Base-by-base conservation (phyloP, 108 stramenopile genomes). In the Nitzschia inconspicua region DNA sequence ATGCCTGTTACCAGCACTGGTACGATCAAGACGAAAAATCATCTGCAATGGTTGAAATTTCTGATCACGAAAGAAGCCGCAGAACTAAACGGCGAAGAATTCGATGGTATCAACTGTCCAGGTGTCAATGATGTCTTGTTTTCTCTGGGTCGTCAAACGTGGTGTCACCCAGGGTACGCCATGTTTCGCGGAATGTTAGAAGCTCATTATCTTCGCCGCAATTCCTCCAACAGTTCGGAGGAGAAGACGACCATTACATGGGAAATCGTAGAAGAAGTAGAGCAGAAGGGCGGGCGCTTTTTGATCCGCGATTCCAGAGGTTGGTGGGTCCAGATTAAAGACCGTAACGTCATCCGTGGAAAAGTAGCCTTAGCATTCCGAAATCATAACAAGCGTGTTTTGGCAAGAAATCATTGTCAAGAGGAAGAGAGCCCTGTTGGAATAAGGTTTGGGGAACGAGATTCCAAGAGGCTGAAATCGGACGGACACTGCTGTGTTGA, bases 1-100 rank as follows among this genome's bases (percentile, higher is more conserved):
- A 18, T 72, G 3, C 70, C 70, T 11, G 8, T 68, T 1, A 47
- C 36, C 9, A n/a, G 35, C 16, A 27, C 40, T 28, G 43, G 59
- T 1, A 31, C 20, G 14, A 31, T 68, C 5, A 52, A 53, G 19
- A 30, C 36, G 9, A 23, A 48, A 20, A 30, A 35, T 8, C 65
- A 66, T 19, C 13, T 48, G 26, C 54, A 55, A 36, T 57, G 55
- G 65, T 25, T 66, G 3, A n/a, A n/a, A n/a, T n/a, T n/a, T n/a
- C n/a, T n/a, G n/a, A n/a, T n/a, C n/a, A n/a, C n/a, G n/a, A n/a
- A n/a, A n/a, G n/a, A n/a, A n/a, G n/a, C n/a, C n/a, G n/a, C n/a
- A n/a, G n/a, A n/a, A n/a, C n/a, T n/a, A n/a, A n/a, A n/a, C n/a
- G n/a, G n/a, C n/a, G n/a, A n/a, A n/a, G n/a, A 54, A 23, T 3